Percentiles rank a stretch among this genome's conserved stretches.
These are phyloP conservation scores for Poa annua DNA, from an alignment of 176 grass and related monocot species.

Conservation along the genomic window DNA sequence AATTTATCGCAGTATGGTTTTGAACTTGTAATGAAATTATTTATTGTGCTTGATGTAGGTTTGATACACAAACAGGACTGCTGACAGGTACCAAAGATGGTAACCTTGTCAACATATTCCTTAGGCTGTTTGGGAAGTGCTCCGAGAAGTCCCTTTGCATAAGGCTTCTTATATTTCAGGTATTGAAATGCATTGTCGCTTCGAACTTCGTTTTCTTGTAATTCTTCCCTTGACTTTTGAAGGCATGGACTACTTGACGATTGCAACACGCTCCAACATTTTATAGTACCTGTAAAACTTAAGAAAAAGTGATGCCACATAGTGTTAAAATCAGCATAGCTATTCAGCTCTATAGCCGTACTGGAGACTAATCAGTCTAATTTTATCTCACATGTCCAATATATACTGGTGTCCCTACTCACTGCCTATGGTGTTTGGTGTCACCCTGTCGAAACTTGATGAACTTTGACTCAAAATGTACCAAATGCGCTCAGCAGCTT, in stretches of 20 bases:
- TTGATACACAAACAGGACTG: constrained; percentile 81
- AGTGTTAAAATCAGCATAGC: background rate
- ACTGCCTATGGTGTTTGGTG: background rate
- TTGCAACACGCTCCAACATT: constrained; percentile 19
- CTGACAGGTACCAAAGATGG: constrained; percentile 86
- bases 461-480: background rate
- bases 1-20: constrained; percentile 10
- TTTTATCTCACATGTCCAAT: constrained; percentile 8
- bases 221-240: background rate
- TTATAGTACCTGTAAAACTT: constrained; percentile 9
- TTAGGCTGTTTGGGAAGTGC: constrained; percentile 89
- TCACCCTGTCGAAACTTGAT: background rate
- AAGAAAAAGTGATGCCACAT: background rate
- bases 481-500: constrained; percentile 10
- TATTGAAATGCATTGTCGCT: constrained; percentile 21
- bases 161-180: constrained; percentile 96
- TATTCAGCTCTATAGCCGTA: background rate
- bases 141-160: constrained; percentile 86
- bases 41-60: constrained; percentile 50
- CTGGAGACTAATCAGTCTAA: background rate
- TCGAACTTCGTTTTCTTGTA: background rate
- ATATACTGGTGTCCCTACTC: background rate
- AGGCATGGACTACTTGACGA: constrained; percentile 15
- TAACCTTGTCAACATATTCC: constrained; percentile 94
- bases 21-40: constrained; percentile 9